Conservation (phyloP, 257 asterid species). For the Verbascum thapsus region DNA sequence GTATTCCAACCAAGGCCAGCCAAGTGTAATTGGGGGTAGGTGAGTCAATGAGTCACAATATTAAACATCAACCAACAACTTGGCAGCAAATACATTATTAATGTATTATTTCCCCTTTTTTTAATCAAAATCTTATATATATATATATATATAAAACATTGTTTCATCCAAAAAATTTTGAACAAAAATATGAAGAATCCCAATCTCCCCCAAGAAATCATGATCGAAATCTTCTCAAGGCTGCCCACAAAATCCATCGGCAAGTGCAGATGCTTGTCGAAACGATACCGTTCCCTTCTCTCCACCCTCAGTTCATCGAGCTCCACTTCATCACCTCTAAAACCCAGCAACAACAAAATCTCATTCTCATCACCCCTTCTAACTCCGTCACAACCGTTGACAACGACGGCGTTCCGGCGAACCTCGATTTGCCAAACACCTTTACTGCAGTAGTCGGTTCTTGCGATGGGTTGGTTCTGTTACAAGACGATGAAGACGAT, state of each 20-base stretch:
- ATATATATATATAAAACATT: too few species aligned
- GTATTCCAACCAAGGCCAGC: too few species aligned
- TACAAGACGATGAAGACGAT: slow-evolving; percentile 21
- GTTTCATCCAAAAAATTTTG: too few species aligned
- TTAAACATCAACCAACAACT: too few species aligned
- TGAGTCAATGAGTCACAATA: too few species aligned
- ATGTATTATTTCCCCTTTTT: too few species aligned
- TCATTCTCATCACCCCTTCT: slow-evolving; percentile 27
- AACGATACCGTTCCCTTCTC: slow-evolving; percentile 31
- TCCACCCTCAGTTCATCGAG: slow-evolving; percentile 31
- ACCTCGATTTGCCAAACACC: slow-evolving; percentile 13
- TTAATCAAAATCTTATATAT: too few species aligned
- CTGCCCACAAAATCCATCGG: slow-evolving; percentile 41
- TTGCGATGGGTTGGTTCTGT: slow-evolving; percentile 38
- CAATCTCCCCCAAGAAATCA: slow-evolving; percentile 34
- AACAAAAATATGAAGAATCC: not conserved
- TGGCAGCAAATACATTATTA: too few species aligned
- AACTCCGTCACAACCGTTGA: slow-evolving; percentile 14
- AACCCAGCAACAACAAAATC: slow-evolving; percentile 24
- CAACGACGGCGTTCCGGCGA: not conserved
- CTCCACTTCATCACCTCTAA: slow-evolving; percentile 26
- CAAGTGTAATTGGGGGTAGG: too few species aligned
- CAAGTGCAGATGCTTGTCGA: slow-evolving; percentile 39
- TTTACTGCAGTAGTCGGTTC: slow-evolving; percentile 33
- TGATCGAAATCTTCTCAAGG: slow-evolving; percentile 31